phyloP scores from a whole-genome alignment of 345 rosid species.

The Arabidopsis suecica region DNA sequence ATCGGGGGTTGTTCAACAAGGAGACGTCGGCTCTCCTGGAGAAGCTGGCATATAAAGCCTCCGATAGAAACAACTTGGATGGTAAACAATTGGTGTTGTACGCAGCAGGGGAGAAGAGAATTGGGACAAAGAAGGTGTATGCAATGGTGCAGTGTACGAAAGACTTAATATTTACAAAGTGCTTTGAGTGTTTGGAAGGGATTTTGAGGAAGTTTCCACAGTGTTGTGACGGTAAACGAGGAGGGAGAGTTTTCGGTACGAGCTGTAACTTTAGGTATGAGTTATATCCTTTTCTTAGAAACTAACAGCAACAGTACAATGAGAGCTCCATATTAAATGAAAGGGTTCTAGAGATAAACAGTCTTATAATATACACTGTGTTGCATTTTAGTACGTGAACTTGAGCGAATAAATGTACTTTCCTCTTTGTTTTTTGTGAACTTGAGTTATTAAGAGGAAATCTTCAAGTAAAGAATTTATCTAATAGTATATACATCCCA shows the following conservation, averaged over 20 bases:
- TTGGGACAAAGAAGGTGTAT: background rate
- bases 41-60: background rate
- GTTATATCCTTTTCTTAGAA: conserved; percentile 10
- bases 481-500: background rate
- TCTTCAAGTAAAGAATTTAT: too few relatives aligned
- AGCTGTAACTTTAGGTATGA: conserved; percentile 3
- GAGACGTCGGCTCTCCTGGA: background rate
- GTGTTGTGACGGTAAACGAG: conserved; percentile 2
- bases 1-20: background rate
- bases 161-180: background rate
- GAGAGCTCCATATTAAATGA: background rate
- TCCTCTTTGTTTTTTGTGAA: background rate
- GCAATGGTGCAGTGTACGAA: background rate
- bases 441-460: background rate
- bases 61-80: background rate
- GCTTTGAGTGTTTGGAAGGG: conserved; percentile 7
- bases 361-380: background rate
- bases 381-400: too few relatives aligned
- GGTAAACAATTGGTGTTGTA: background rate
- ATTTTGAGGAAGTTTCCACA: background rate
- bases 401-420: background rate
- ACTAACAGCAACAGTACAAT: background rate
- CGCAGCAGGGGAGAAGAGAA: background rate
- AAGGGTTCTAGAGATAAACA: background rate
- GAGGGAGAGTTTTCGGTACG: background rate